phyloP scores from a whole-genome alignment of 148 eudicot species.

The Limonium bicolor region DNA sequence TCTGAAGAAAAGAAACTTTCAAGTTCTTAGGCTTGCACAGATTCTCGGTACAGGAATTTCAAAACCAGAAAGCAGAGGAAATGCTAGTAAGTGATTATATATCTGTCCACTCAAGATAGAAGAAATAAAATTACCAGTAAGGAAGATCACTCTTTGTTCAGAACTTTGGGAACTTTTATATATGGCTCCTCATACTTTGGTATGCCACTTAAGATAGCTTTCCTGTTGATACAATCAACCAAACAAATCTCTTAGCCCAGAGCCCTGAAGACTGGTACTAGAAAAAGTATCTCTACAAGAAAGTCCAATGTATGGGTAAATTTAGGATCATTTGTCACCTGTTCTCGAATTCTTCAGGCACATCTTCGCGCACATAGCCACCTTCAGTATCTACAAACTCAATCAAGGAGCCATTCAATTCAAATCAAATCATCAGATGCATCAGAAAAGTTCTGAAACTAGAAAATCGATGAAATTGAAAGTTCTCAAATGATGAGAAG shows the following conservation, averaged over 20 bases:
- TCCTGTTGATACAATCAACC: constrained; percentile 20
- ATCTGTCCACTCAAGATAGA: too few relatives aligned
- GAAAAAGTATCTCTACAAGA: neutral
- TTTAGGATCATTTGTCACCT: constrained; percentile 19
- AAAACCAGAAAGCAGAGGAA: too few relatives aligned
- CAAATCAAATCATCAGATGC: too few relatives aligned
- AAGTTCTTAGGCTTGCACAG: too few relatives aligned
- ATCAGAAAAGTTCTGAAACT: too few relatives aligned
- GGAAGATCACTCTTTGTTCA: constrained; percentile 77
- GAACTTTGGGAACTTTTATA: constrained; percentile 82
- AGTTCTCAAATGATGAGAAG: neutral
- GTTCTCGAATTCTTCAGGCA: constrained; percentile 58
- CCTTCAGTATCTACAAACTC: constrained; percentile 53
- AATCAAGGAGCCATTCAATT: too few relatives aligned
- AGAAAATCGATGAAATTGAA: neutral
- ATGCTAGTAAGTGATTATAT: too few relatives aligned
- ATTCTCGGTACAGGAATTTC: too few relatives aligned
- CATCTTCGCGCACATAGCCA: constrained; percentile 55
- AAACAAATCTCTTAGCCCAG: neutral
- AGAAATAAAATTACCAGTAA: too few relatives aligned
- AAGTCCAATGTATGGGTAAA: too few relatives aligned
- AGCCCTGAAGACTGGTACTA: neutral
- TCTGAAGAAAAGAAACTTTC: too few relatives aligned
- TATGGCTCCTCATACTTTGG: constrained; percentile 78
- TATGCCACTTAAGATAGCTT: constrained; percentile 55